Evolutionary conservation across 2,329 filamentous ascomycete species (phyloP).

Genomic region (Niveomyces coronatus): DNA sequence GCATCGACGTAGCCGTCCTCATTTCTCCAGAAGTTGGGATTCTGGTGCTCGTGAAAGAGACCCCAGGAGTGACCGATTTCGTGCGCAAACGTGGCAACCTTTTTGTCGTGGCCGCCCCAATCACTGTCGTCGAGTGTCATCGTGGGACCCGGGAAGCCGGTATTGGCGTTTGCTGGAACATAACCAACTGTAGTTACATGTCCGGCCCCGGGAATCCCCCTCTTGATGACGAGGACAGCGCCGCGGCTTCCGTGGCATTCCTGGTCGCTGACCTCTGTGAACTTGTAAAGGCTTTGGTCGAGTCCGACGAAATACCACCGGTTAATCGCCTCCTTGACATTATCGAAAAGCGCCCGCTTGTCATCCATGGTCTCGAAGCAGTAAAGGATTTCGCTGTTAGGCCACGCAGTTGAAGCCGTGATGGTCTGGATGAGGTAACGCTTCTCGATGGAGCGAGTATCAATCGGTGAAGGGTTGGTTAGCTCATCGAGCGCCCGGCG

Average conservation of each 20-base stretch:
- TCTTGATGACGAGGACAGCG: not conserved
- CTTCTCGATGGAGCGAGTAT: not conserved
- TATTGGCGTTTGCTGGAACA: conserved; percentile 2
- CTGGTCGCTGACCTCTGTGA: not conserved
- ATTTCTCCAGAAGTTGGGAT: conserved; percentile 15
- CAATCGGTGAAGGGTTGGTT: not conserved
- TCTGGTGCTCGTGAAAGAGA: conserved; percentile 19
- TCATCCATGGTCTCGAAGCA: not conserved
- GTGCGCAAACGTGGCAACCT: conserved; percentile 16
- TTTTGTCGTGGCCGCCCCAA: conserved; percentile 8
- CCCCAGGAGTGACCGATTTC: conserved; percentile 20
- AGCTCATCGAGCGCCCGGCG: not conserved
- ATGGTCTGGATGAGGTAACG: not conserved
- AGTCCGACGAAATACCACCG: not conserved
- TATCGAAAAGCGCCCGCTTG: not conserved
- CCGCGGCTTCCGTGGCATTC: not conserved
- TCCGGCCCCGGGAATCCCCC: not conserved
- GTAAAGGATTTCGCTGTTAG: not conserved
- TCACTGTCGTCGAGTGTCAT: conserved; percentile 10
- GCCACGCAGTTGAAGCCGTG: not conserved
- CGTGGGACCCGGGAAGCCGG: conserved; percentile 9
- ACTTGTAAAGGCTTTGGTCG: not conserved
- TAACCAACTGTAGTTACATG: not conserved
- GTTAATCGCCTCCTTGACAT: not conserved
- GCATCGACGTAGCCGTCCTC: not conserved